Conservation (phyloP, 192 early-diverging fungal genomes). For the Backusella parvicylindrica region DNA sequence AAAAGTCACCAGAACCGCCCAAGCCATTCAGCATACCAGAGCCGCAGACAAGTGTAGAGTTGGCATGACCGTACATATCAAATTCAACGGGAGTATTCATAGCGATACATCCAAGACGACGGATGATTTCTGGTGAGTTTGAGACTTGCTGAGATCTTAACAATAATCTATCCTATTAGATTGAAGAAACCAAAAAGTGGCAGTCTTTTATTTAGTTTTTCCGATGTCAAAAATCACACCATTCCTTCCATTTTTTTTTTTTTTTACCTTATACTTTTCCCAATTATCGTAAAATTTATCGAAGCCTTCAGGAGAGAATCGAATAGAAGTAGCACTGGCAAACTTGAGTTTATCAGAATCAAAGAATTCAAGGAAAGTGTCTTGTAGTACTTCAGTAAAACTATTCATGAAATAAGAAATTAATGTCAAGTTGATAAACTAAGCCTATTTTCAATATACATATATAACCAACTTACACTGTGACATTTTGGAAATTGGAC, state of each 20-base stretch:
- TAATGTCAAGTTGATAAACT: not conserved
- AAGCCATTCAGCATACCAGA: constrained; percentile 41
- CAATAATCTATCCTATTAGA: constrained; percentile 23
- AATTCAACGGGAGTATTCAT: constrained; percentile 45
- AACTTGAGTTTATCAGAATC: constrained; percentile 29
- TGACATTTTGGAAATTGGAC: constrained; percentile 32
- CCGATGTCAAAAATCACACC: not conserved
- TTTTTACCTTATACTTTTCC: constrained; percentile 25
- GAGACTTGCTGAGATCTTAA: constrained; percentile 38
- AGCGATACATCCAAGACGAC: constrained; percentile 37
- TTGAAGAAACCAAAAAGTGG: not conserved
- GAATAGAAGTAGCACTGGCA: constrained; percentile 34
- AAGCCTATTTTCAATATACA: not conserved
- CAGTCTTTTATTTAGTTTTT: not conserved
- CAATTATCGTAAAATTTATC: constrained; percentile 38
- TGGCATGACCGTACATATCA: constrained; percentile 40
- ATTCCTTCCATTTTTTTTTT: not conserved
- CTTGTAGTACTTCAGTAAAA: constrained; percentile 41
- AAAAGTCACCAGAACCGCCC: constrained; percentile 36
- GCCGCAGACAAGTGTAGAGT: constrained; percentile 36
- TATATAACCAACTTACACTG: constrained; percentile 33
- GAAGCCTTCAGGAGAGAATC: constrained; percentile 39
- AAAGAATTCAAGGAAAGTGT: constrained; percentile 41
- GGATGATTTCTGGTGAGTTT: constrained; percentile 40
- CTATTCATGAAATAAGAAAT: not conserved